Evolutionary conservation across 169 alveolate genomes (phyloP).

Genomic region (Babesia bovis): DNA sequence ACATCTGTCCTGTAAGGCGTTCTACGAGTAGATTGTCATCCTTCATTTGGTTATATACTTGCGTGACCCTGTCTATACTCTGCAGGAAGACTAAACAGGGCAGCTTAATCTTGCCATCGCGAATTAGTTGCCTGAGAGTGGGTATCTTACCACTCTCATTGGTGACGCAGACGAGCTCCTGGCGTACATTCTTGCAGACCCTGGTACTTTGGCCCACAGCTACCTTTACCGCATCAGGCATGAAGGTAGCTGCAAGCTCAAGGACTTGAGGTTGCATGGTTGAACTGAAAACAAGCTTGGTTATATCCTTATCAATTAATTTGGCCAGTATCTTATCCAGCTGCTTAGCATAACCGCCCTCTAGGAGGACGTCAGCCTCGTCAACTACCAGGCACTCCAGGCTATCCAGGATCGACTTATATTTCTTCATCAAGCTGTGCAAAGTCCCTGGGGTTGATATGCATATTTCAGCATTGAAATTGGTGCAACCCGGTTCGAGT

Average conservation of each 20-base stretch:
- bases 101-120: constrained; percentile 70
- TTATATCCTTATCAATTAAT: not conserved
- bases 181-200: constrained; percentile 72
- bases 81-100: constrained; percentile 72
- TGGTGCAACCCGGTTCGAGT: constrained; percentile 33
- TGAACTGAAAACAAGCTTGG: constrained; percentile 50
- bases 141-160: constrained; percentile 70
- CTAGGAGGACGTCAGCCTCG: constrained; percentile 97
- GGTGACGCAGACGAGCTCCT: constrained; percentile 77
- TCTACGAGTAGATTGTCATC: constrained; percentile 47
- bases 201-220: constrained; percentile 44
- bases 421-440: constrained; percentile 23
- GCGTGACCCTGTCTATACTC: constrained; percentile 53
- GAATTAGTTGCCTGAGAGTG: constrained; percentile 69
- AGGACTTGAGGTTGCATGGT: constrained; percentile 58
- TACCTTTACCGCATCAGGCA: constrained; percentile 47
- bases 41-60: constrained; percentile 42
- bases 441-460: constrained; percentile 61
- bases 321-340: constrained; percentile 39
- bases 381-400: constrained; percentile 92
- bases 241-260: constrained; percentile 30
- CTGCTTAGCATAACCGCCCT: constrained; percentile 57
- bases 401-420: constrained; percentile 73
- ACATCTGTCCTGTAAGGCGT: constrained; percentile 37
- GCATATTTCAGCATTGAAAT: constrained; percentile 31